Base-by-base conservation (phyloP, 2,329 filamentous ascomycete species). In the Ceratocystis harringtonii region DNA sequence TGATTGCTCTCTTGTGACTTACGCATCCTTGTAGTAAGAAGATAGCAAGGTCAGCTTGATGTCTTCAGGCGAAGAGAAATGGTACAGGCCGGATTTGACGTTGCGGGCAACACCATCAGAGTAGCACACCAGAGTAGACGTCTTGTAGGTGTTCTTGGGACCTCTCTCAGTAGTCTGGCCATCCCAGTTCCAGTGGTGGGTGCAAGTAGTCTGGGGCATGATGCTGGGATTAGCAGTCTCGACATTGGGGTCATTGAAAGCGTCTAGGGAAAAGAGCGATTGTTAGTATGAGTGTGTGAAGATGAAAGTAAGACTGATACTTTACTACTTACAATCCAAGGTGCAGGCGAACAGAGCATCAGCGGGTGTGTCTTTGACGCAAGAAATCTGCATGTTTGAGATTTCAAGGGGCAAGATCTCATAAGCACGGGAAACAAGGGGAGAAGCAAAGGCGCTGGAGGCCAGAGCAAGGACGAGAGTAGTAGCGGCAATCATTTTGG, bases 121-220 rank as follows among this genome's bases (percentile, higher is more conserved):
- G 64, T 57, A 69, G 68, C 68, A 69, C 45, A 19, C 45, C 45
- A n/a, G 5, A 15, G 48, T 68, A 36, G 30, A 58, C 28, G 55
- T 64, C 66, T 17, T 63, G 25, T 68, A 71, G 32, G 60, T 66
- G 65, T 71, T 52, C 68, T 68, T 1, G 76, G 79, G 44, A 17
- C 71, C 70, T 8, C 69, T 65, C 12, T 65, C 36, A 5, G 65
- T 50, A 2, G 69, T 68, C 43, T 69, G 28, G 48, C 71, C 70
- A 63, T 72, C 70, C 71, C 71, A 72, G 19, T 67, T n/a, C 70
- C 70, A 71, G 12, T 50, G 43, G 32, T 68, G 65, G 8, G 67
- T 55, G 67, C 71, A 72, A 32, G 36, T 17, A 19, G 58, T 32
- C n/a, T 25, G 17, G 12, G 66, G 17, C 17, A 12, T 58, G 5